These are phyloP conservation scores for Amanita brunnescens DNA, from an alignment of 768 basidiomycete species.

Conservation along the genomic window DNA sequence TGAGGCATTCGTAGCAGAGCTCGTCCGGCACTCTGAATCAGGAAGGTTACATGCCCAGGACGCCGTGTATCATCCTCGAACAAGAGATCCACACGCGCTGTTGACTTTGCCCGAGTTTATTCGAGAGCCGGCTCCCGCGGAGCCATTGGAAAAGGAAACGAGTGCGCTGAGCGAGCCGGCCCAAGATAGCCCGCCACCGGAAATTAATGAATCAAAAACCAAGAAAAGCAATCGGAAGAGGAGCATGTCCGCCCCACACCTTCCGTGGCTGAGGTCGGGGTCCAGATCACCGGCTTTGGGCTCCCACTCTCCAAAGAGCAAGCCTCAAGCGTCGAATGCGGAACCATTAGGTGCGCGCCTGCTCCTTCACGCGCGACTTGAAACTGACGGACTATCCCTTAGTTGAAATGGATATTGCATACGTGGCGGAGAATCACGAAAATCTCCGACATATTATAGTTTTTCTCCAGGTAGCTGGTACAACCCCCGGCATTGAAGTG, in stretches of 20 bases:
- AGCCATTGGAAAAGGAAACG: constrained; percentile 25
- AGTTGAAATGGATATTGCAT: constrained; percentile 37
- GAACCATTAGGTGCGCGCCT: background rate
- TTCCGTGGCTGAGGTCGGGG: constrained; percentile 45
- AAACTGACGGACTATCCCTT: background rate
- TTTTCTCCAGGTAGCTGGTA: constrained; percentile 52
- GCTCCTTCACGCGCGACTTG: background rate
- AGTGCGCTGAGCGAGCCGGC: constrained; percentile 54
- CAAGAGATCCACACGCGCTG: constrained; percentile 42
- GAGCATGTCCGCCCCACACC: constrained; percentile 52
- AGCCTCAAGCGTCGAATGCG: constrained; percentile 2
- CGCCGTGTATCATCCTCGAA: constrained; percentile 41
- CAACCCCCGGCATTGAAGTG: constrained; percentile 40
- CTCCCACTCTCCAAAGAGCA: background rate
- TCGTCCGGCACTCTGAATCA: constrained; percentile 61
- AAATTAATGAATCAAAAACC: constrained; percentile 14
- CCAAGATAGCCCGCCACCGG: constrained; percentile 26
- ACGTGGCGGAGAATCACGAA: constrained; percentile 76
- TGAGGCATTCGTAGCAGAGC: constrained; percentile 65
- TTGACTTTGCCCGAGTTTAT: constrained; percentile 59
- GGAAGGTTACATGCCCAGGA: constrained; percentile 79
- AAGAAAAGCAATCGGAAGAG: constrained; percentile 32
- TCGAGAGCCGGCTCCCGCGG: constrained; percentile 38
- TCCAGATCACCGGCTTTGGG: constrained; percentile 12
- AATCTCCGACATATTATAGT: constrained; percentile 73